Percentiles rank a stretch among this genome's conserved stretches.
These are phyloP conservation scores for Penicillium fimorum DNA, from an alignment of 495 filamentous ascomycete genomes.

Conservation along the genomic window DNA sequence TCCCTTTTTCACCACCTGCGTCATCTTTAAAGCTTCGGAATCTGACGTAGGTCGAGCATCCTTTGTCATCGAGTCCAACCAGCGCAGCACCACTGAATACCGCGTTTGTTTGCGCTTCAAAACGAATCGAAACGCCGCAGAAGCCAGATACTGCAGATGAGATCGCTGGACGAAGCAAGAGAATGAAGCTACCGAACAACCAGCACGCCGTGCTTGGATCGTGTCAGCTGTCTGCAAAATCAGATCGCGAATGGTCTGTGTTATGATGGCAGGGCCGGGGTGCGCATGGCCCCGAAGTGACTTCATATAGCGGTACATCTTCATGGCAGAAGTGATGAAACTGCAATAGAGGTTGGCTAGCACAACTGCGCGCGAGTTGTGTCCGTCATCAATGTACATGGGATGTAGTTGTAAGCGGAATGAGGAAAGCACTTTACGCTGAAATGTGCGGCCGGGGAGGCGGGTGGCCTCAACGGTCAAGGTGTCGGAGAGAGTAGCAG, in stretches of 20 bases:
- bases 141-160: conserved; percentile 69
- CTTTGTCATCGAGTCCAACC: conserved; percentile 53
- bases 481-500: conserved; percentile 50
- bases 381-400: conserved; percentile 84
- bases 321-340: conserved; percentile 75
- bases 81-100: conserved; percentile 58
- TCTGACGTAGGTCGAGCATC: conserved; percentile 34
- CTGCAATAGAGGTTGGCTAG: conserved; percentile 70
- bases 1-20: conserved; percentile 34
- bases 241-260: conserved; percentile 64
- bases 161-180: conserved; percentile 57
- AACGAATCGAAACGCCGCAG: conserved; percentile 63
- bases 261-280: conserved; percentile 54
- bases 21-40: conserved; percentile 27
- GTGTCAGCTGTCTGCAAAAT: conserved; percentile 62
- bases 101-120: conserved; percentile 66
- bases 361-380: conserved; percentile 69
- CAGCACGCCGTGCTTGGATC: conserved; percentile 55
- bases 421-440: conserved; percentile 71
- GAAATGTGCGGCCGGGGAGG: conserved; percentile 68
- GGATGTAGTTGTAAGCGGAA: conserved; percentile 85
- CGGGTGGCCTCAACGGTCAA: conserved; percentile 74
- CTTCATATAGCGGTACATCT: conserved; percentile 76
- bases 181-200: conserved; percentile 31
- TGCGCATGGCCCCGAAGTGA: conserved; percentile 55